Evolutionary conservation across 192 early-diverging fungal species (phyloP), one percentile per base, ranked within the genome.

Genomic region (Rhizophagus sp.): DNA sequence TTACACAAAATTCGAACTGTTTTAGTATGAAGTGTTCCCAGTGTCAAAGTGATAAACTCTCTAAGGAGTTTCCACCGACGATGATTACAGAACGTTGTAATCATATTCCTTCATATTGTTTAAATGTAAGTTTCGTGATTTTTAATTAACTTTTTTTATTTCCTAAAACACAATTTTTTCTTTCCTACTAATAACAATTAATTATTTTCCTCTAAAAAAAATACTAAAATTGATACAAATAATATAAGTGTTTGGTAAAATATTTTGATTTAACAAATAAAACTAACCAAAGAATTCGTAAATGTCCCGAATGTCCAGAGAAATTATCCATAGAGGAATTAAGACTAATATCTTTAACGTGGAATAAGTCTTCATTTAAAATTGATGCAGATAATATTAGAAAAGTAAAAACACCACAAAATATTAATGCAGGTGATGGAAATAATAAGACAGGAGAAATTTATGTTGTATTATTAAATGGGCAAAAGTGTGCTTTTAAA

Each of bases 91-190:
- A 62, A 44, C 34, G 50, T 41, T 81, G 80, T 69, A 22, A 76
- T 17, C 80, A 81, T 68, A 41, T 81, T 68, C 25, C 80, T 69
- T 62, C 80, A 17, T 47, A n/a, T 27, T 81, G 80, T 76, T 76
- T 81, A 47, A 44, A 75, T 30, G 80, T 81, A 81, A 36, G 44
- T 39, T 8, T 70, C 1, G 7, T 70, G 0, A 25, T 36, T 36
- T 30, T 1, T 30, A 1, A 30, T 36, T 5, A 4, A 4, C 5
- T 36, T 36, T 36, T 36, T 36, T 36, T 36, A 4, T 36, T 36
- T 36, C 3, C 36, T 36, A 36, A 36, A 36, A 36, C 5, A 2
- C 36, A 2, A 65, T 65, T n/a, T 63, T 30, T 77, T 65, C 17
- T 11, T 27, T 44, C 41, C 27, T 34, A 66, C 19, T 34, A 65